Base-by-base conservation (phyloP, 306 rosid species). In the Astragalus glycyphyllos region DNA sequence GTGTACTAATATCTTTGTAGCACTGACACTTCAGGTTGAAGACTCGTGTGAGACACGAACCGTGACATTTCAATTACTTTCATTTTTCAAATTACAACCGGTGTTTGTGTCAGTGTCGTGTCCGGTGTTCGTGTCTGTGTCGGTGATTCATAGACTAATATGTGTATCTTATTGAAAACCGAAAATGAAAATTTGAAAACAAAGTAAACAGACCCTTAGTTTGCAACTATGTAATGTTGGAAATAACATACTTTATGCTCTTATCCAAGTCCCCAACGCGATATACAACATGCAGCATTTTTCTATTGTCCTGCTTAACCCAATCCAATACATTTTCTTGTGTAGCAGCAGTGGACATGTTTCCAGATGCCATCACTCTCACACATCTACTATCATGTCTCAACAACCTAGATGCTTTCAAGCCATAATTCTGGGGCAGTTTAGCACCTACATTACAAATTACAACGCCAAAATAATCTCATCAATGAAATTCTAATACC, bases 261-360 rank as follows among this genome's bases (percentile, higher is more conserved):
- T 81, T 84, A 77, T 92, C 97, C 81, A 92, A 65, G 77, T 92
- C 96, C 38, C 94, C 96, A 37, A 92, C 96, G n/a, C 85, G 89
- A 81, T 89, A 87, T 31, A 92, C 97, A 66, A 87, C 97, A 74
- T 89, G 97, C 46, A 92, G 87, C 86, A 89, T 55, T 81, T 88
- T 84, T 65, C 94, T 64, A 55, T 84, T 87, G 78, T 92, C 97
- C 31, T 76, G 70, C 78, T 86, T 92, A 10, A 84, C 94, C 97
- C 97, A 92, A 79, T 84, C 96, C 4, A 84, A 81, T 34, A 79
- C 82, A 85, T 89, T 84, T 80, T 92, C 96, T 12, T 80, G 82
- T 29, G 86, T 65, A 62, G 91, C 69, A 17, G 83, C 62, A 5
- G 84, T 85, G 41, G 84, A 76, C 11, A 71, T 61, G 78, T 69